Evolutionary conservation across 345 rosid genomes (phyloP).

Genomic region (Euclidium syriacum): DNA sequence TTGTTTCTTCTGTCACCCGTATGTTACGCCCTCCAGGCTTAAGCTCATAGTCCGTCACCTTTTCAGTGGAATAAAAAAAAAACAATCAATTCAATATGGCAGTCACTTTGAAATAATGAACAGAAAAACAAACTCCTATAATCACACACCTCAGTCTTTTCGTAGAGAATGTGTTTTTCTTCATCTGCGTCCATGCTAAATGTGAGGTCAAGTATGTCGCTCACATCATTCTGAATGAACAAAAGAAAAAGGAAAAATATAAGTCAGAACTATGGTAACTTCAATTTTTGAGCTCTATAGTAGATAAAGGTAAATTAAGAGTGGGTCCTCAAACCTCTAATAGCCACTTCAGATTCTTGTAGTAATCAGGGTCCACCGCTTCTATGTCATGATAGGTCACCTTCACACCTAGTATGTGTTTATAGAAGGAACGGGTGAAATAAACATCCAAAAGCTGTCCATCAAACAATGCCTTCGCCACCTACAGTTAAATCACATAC

Average conservation of each 20-base stretch:
- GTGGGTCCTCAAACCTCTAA: constrained; percentile 61
- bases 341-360: constrained; percentile 96
- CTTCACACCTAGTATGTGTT: constrained; percentile 91
- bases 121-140: background rate
- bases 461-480: constrained; percentile 91
- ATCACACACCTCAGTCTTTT: constrained; percentile 75
- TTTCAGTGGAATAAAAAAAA: constrained; percentile 25
- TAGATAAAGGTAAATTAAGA: background rate
- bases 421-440: constrained; percentile 92
- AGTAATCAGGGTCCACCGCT: constrained; percentile 99
- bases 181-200: constrained; percentile 98
- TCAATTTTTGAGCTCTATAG: background rate
- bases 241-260: constrained; percentile 2
- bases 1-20: constrained; percentile 94
- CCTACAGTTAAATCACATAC: constrained; percentile 46
- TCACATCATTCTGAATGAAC: constrained; percentile 72
- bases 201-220: constrained; percentile 78
- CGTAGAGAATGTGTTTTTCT: constrained; percentile 93
- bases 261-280: background rate
- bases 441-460: constrained; percentile 97
- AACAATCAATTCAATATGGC: background rate
- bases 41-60: constrained; percentile 98
- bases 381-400: constrained; percentile 99
- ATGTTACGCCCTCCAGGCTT: constrained; percentile 94
- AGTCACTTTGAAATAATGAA: background rate